phyloP scores from a whole-genome alignment of 2,329 filamentous ascomycete genomes.

The Colletotrichum tamarilloi region DNA sequence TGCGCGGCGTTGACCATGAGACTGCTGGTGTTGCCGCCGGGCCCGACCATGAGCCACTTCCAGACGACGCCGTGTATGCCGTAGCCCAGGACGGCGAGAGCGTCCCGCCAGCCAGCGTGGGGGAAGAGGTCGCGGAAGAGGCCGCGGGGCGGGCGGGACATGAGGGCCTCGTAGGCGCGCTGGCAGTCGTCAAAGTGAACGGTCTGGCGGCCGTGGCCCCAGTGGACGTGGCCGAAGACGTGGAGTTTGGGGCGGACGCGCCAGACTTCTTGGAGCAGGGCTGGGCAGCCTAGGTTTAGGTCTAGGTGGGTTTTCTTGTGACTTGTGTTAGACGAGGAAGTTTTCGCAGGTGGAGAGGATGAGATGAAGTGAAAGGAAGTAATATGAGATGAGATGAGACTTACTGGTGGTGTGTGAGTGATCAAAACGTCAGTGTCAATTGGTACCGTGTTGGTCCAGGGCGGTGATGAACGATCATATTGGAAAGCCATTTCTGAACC shows the following conservation, averaged over 20 bases:
- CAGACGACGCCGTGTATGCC: conserved; percentile 61
- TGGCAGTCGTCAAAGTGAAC: conserved; percentile 83
- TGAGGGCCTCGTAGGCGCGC: conserved; percentile 75
- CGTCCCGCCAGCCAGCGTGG: conserved; percentile 58
- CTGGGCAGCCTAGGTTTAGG: conserved; percentile 75
- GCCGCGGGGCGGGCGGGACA: conserved; percentile 55
- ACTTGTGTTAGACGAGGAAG: not conserved
- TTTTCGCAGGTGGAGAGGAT: too few relatives aligned
- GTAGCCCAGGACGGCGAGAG: conserved; percentile 55
- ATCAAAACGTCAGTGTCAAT: conserved; percentile 80
- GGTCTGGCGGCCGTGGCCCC: conserved; percentile 75
- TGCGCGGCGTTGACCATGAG: conserved; percentile 69
- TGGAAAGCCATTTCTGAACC: conserved; percentile 80
- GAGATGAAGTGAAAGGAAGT: too few relatives aligned
- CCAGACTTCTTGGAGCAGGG: conserved; percentile 78
- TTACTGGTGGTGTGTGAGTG: conserved; percentile 81
- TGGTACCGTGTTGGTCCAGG: conserved; percentile 80
- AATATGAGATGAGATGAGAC: conserved; percentile 22
- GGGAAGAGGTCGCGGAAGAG: conserved; percentile 59
- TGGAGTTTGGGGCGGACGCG: conserved; percentile 80
- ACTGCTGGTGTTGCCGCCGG: conserved; percentile 59
- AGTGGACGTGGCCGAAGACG: conserved; percentile 89
- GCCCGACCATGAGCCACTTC: conserved; percentile 68
- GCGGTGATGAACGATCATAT: conserved; percentile 72
- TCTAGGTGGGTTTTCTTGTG: conserved; percentile 74